A percentile compares a stretch with the other conserved stretches of the same genome.
Evolutionary conservation across 2,329 filamentous ascomycete genomes (phyloP).

Genomic region (Pleurostoma richardsiae): DNA sequence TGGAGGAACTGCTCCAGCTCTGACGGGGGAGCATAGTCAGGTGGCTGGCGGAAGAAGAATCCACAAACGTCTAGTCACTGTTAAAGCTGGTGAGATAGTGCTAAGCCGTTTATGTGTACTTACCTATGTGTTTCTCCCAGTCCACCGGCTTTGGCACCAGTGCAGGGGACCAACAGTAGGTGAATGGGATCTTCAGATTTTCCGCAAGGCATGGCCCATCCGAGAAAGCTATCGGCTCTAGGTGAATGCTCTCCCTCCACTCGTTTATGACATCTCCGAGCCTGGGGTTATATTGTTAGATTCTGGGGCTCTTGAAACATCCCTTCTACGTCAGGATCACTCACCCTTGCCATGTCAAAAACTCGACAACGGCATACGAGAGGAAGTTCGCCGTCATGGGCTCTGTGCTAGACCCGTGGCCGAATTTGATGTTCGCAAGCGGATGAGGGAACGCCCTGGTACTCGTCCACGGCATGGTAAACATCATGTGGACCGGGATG

Average conservation of each 20-base stretch:
- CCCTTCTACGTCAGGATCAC: neutral
- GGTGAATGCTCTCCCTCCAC: conserved; percentile 54
- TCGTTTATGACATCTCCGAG: conserved; percentile 69
- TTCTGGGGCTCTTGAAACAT: neutral
- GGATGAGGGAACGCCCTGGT: conserved; percentile 67
- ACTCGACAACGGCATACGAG: conserved; percentile 63
- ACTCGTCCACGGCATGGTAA: conserved; percentile 67
- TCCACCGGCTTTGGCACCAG: conserved; percentile 62
- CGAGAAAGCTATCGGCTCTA: conserved; percentile 61
- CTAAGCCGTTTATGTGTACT: conserved; percentile 52
- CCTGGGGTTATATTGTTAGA: conserved; percentile 7
- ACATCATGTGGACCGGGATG: conserved; percentile 45
- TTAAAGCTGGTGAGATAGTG: conserved; percentile 7
- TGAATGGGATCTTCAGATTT: conserved; percentile 59
- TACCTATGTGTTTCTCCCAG: conserved; percentile 49
- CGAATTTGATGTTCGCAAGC: conserved; percentile 54
- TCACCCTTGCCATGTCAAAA: conserved; percentile 68
- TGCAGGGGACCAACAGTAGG: conserved; percentile 66
- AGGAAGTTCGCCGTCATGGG: conserved; percentile 60
- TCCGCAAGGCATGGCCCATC: conserved; percentile 62
- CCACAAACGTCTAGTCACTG: neutral
- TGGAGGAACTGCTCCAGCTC: conserved; percentile 49
- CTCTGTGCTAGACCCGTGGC: conserved; percentile 34
- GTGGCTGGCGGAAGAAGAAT: conserved; percentile 45
- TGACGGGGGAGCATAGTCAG: conserved; percentile 44